Conservation (phyloP, 129 eudicot genomes). For the Pittosporum tobira region DNA sequence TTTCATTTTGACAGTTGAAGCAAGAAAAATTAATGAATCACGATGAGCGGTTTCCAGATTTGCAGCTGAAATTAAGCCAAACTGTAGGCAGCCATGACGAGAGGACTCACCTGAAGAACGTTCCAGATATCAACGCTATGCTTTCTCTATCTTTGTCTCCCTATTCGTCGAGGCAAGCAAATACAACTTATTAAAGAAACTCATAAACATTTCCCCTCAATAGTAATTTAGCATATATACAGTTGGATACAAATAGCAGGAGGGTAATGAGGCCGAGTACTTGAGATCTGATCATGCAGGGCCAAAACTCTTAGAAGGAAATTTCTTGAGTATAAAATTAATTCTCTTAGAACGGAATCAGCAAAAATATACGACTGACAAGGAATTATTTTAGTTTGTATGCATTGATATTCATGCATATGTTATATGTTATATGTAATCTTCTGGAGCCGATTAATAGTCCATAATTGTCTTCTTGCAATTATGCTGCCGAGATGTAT, state of each 20-base stretch:
- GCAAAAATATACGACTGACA: too few relatives aligned
- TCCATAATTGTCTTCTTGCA: too few relatives aligned
- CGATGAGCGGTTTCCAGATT: constrained; percentile 37
- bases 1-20: constrained; percentile 20
- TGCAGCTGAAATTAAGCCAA: constrained; percentile 54
- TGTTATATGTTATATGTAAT: too few relatives aligned
- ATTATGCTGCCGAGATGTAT: too few relatives aligned
- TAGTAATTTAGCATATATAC: constrained; percentile 15
- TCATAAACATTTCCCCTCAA: too few relatives aligned
- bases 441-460: too few relatives aligned
- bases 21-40: constrained; percentile 22
- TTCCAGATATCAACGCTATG: constrained; percentile 46
- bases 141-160: constrained; percentile 62
- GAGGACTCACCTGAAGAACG: constrained; percentile 11
- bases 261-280: constrained; percentile 61
- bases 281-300: constrained; percentile 45
- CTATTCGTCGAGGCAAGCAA: constrained; percentile 24
- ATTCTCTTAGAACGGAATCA: too few relatives aligned
- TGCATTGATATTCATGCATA: too few relatives aligned
- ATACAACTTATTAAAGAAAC: constrained; percentile 21
- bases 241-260: constrained; percentile 12
- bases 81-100: constrained; percentile 17
- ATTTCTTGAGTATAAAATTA: too few relatives aligned
- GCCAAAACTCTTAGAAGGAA: constrained; percentile 12
- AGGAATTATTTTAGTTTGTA: too few relatives aligned